Conservation (phyloP, 2,329 filamentous ascomycete species). For the Aspergillus thermomutatus region DNA sequence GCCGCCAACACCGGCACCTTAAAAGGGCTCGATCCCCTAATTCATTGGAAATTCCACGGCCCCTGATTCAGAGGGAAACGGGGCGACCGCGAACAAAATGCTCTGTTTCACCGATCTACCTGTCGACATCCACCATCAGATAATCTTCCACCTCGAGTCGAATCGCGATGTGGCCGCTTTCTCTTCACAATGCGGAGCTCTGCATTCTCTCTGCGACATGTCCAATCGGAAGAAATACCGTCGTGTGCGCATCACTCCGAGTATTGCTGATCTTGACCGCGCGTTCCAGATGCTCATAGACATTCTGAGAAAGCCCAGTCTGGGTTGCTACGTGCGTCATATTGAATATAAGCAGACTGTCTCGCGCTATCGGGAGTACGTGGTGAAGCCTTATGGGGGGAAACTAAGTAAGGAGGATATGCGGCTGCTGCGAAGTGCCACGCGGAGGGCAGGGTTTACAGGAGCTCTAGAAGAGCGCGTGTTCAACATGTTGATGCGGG, state of each 20-base stretch:
- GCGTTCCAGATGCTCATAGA: conserved; percentile 16
- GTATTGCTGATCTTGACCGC: conserved; percentile 2
- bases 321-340: conserved; percentile 18
- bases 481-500: conserved; percentile 19
- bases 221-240: conserved; percentile 9
- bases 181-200: conserved; percentile 8
- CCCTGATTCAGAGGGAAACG: no score
- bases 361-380: no score
- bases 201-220: conserved; percentile 15
- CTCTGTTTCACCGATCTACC: background rate
- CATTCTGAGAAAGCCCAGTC: conserved; percentile 15
- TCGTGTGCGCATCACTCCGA: conserved; percentile 5
- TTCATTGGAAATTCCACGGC: background rate
- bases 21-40: background rate
- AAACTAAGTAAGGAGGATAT: no score
- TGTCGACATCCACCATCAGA: conserved; percentile 1
- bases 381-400: no score
- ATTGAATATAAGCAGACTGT: conserved; percentile 5
- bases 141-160: conserved; percentile 10
- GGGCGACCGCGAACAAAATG: background rate
- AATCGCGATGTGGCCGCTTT: conserved; percentile 13
- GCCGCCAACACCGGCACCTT: background rate
- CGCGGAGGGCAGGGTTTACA: conserved; percentile 11
- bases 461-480: conserved; percentile 4
- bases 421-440: conserved; percentile 7